Base-by-base conservation (phyloP, 169 alveolate genomes). In the Eimeria acervulina region DNA sequence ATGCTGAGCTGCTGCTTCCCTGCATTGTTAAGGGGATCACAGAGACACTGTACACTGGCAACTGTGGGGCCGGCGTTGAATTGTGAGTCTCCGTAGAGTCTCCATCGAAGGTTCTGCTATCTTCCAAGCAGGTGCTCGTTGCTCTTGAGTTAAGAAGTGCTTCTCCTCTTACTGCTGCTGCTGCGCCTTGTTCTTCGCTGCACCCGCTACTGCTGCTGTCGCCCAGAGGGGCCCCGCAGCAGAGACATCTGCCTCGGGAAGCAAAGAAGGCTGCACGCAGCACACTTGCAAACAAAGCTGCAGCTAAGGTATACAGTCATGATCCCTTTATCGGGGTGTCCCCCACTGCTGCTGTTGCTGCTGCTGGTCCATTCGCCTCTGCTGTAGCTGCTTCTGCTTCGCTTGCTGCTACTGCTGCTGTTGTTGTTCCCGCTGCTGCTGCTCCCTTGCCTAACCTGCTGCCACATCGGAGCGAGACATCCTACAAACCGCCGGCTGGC, bases 231-330 rank as follows among this genome's bases (percentile, higher is more conserved):
- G 31, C 26, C 33, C 84, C 84, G 84, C 84, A 72, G 55, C 31
- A 72, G 55, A 72, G 51, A 15, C 84, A 72, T 21, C 52, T 33
- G 44, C 84, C 84, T 36, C 33, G 84, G n/a, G 84, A 72, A 40
- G 55, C 51, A 33, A 72, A 72, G 84, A 72, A 72, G 1, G 84
- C 84, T 72, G 84, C 84, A 72, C 3, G 36, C 74, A 63, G 40
- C 74, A 63, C 33, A 72, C 1, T 36, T 31, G 36, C 52, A 63
- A 63, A n/a, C 55, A 12, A 12, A 1, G 80, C 33, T 1, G 74
- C 28, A 70, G 0, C 2, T 21, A 12, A 17, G 26, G 15, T 15
- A n/a, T 63, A 4, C 10, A 7, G 5, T 13, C 2, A 6, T n/a
- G 6, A 1, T 63, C 40, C 36, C 74, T 17, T 3, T n/a, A 63